phyloP scores from a whole-genome alignment of 805 yeast species.

The Zygosaccharomyces bisporus region DNA sequence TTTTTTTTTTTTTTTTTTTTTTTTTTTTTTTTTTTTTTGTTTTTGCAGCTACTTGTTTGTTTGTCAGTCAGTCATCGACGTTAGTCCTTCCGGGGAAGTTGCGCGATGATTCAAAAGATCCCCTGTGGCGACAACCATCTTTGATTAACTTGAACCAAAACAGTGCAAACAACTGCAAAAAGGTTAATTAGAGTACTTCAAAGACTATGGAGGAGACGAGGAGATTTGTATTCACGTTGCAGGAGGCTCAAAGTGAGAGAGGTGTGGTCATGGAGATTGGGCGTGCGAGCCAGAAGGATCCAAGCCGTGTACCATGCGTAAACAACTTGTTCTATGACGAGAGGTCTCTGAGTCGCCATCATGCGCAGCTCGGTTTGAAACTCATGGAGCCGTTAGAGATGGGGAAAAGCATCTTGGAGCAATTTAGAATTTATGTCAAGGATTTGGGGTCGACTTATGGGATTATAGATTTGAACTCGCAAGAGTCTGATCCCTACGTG shows the following conservation, averaged over 20 bases:
- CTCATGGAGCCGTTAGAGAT: constrained; percentile 15
- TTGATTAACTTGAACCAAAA: neutral
- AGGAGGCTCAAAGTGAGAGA: constrained; percentile 14
- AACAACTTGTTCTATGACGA: constrained; percentile 24
- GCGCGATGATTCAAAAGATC: constrained; percentile 2
- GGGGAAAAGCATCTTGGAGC: constrained; percentile 13
- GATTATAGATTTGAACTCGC: constrained; percentile 25
- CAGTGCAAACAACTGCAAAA: neutral
- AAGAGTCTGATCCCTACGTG: constrained; percentile 17
- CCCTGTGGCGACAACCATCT: constrained; percentile 7
- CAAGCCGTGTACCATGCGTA: constrained; percentile 14
- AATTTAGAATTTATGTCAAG: constrained; percentile 25
- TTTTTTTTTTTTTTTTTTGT: neutral
- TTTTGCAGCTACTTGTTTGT: neutral
- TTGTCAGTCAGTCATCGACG: neutral
- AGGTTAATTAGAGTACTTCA: neutral
- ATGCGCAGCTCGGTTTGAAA: constrained; percentile 25
- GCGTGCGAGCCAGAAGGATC: constrained; percentile 20
- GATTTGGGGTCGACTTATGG: constrained; percentile 25
- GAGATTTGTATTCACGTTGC: constrained; percentile 13
- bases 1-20: neutral
- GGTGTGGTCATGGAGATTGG: constrained; percentile 23
- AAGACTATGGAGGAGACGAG: constrained; percentile 15
- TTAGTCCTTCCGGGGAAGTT: constrained; percentile 1
- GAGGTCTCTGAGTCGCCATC: constrained; percentile 23